A percentile compares a stretch with the other conserved stretches of the same genome.
These are phyloP conservation scores for Chrysophaeum taylorii DNA, from an alignment of 352 stramenopile genomes.

Conservation along the genomic window DNA sequence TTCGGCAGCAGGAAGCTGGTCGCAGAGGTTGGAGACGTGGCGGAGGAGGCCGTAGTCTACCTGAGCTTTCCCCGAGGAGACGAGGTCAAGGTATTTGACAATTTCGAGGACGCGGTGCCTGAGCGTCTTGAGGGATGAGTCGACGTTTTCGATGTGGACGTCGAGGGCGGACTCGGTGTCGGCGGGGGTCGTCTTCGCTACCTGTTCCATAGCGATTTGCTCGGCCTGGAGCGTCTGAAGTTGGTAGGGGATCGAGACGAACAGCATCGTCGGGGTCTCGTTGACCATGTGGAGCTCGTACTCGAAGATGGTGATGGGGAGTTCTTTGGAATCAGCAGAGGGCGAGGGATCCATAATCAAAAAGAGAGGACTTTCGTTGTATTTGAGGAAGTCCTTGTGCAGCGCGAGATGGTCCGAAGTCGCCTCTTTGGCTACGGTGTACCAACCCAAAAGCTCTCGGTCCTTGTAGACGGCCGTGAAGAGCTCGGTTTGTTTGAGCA, in stretches of 20 bases:
- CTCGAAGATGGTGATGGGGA: slow-evolving; percentile 68
- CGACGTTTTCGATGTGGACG: slow-evolving; percentile 38
- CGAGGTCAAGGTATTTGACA: not conserved
- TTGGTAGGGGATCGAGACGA: slow-evolving; percentile 69
- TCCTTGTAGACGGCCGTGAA: slow-evolving; percentile 68
- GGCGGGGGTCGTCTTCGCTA: slow-evolving; percentile 65
- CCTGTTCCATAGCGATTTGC: slow-evolving; percentile 68
- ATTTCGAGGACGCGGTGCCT: slow-evolving; percentile 47
- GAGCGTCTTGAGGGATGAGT: slow-evolving; percentile 55
- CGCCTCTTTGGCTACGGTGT: slow-evolving; percentile 51
- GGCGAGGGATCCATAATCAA: slow-evolving; percentile 50
- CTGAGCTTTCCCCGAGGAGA: not conserved
- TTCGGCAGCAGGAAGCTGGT: not conserved
- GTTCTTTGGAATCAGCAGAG: slow-evolving; percentile 47
- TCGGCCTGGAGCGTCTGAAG: slow-evolving; percentile 70
- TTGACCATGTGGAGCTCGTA: slow-evolving; percentile 69
- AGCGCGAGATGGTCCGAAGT: slow-evolving; percentile 5
- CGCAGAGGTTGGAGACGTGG: not conserved
- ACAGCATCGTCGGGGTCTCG: slow-evolving; percentile 68
- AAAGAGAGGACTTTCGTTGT: slow-evolving; percentile 59
- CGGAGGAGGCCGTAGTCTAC: not conserved
- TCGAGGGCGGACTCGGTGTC: slow-evolving; percentile 55
- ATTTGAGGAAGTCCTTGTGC: slow-evolving; percentile 7
- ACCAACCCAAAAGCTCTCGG: slow-evolving; percentile 73
- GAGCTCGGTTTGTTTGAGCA: slow-evolving; percentile 60